Evolutionary conservation across 352 stramenopile species (phyloP).

Genomic region (Pilasporangium apinafurcum): DNA sequence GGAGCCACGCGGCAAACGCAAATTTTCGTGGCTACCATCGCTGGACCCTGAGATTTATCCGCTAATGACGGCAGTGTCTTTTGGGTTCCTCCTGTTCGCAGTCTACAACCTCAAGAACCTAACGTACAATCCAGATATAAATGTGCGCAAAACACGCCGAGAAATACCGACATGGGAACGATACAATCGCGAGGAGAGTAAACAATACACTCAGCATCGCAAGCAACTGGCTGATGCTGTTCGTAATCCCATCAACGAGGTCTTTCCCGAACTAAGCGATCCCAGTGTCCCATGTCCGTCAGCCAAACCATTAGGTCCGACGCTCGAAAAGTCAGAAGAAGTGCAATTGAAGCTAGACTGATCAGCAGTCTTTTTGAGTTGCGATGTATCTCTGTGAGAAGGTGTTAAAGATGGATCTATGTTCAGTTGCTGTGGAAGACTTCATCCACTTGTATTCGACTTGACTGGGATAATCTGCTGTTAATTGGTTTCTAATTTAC

Average conservation of each 20-base stretch:
- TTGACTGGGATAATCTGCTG: too few species aligned
- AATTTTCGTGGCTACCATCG: slow-evolving; percentile 16
- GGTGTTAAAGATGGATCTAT: too few species aligned
- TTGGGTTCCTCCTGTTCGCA: slow-evolving; percentile 13
- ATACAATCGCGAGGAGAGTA: slow-evolving; percentile 14
- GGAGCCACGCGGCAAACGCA: slow-evolving; percentile 7
- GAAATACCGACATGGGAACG: slow-evolving; percentile 21
- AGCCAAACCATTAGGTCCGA: too few species aligned
- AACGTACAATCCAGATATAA: slow-evolving; percentile 20
- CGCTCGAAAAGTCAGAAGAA: too few species aligned
- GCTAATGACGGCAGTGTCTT: slow-evolving; percentile 18
- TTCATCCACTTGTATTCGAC: too few species aligned
- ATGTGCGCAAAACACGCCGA: slow-evolving; percentile 17
- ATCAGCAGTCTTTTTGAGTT: too few species aligned
- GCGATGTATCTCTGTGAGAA: too few species aligned
- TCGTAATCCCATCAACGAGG: slow-evolving; percentile 16
- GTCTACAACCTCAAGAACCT: slow-evolving; percentile 27
- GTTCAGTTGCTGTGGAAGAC: too few species aligned
- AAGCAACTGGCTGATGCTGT: slow-evolving; percentile 12
- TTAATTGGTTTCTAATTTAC: too few species aligned
- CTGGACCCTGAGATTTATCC: slow-evolving; percentile 34
- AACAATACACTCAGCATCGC: slow-evolving; percentile 17
- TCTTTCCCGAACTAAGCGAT: too few species aligned
- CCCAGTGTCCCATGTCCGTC: too few species aligned
- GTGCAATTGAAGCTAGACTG: too few species aligned